Conservation (phyloP, 2,329 filamentous ascomycete genomes). For the Pseudocercospora musae region DNA sequence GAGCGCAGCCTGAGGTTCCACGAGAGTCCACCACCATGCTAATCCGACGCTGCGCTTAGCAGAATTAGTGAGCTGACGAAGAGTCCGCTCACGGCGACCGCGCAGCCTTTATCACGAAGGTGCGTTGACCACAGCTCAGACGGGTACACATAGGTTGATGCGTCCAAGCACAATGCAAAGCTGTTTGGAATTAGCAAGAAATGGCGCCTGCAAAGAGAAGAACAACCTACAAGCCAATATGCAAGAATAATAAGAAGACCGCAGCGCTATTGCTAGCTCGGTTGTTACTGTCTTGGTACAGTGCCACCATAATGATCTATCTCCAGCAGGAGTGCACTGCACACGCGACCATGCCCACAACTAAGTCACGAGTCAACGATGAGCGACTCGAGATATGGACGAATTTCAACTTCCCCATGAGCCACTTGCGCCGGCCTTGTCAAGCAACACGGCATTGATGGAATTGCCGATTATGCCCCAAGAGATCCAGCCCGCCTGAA, state of each 20-base stretch:
- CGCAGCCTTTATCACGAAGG: not conserved
- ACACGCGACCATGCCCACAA: constrained; percentile 4
- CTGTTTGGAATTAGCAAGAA: constrained; percentile 9
- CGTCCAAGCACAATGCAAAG: constrained; percentile 31
- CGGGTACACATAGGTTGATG: constrained; percentile 34
- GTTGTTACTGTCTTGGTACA: not conserved
- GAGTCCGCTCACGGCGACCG: not conserved
- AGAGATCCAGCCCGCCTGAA: constrained; percentile 5
- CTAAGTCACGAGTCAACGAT: not conserved
- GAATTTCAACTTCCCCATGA: not conserved
- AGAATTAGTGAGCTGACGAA: not conserved
- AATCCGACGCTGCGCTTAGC: not conserved
- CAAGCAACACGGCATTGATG: not conserved
- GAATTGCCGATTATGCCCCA: not conserved
- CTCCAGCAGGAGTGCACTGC: constrained; percentile 3
- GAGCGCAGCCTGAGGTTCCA: no score
- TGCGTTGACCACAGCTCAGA: constrained; percentile 37
- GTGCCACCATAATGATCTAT: constrained; percentile 2
- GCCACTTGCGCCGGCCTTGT: not conserved
- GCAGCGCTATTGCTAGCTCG: not conserved
- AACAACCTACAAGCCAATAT: not conserved
- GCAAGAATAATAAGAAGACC: constrained; percentile 8
- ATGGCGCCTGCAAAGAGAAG: no score
- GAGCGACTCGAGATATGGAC: no score
- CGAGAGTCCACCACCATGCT: no score